Conservation (phyloP, 2,329 filamentous ascomycete species). For the Colletotrichum nymphaeae region DNA sequence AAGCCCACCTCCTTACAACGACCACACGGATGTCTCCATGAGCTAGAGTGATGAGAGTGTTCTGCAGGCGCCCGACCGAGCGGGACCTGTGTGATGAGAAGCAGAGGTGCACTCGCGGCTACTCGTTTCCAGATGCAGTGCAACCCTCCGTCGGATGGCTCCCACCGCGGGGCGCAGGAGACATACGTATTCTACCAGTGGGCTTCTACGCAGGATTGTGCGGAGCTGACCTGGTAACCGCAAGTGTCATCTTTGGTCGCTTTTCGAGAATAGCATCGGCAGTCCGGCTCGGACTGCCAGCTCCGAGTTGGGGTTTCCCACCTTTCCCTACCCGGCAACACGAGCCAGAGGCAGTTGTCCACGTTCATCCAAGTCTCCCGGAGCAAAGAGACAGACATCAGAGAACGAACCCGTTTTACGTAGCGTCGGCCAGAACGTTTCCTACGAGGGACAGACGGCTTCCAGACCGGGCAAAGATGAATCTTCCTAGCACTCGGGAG, state of each 20-base stretch:
- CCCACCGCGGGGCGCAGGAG: conserved; percentile 12
- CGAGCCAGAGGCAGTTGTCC: background rate
- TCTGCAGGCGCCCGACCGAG: conserved; percentile 6
- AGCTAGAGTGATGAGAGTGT: background rate
- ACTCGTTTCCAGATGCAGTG: conserved; percentile 9
- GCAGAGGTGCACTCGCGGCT: conserved; percentile 7
- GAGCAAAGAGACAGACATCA: conserved; percentile 2
- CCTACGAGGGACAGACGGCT: background rate
- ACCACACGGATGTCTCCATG: background rate
- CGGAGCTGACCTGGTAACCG: conserved; percentile 1
- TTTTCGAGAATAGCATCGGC: conserved; percentile 6
- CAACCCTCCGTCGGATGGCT: conserved; percentile 17
- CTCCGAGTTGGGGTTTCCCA: conserved; percentile 1
- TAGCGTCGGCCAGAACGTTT: background rate
- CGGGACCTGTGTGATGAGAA: background rate
- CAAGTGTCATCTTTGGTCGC: background rate
- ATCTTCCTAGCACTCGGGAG: background rate
- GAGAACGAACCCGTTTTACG: conserved; percentile 16
- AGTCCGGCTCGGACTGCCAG: background rate
- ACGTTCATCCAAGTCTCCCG: background rate
- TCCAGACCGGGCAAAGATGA: conserved; percentile 1
- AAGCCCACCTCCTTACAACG: background rate
- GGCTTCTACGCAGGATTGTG: background rate
- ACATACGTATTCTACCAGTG: background rate
- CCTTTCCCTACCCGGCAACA: background rate